phyloP scores from a whole-genome alignment of 495 filamentous ascomycete genomes.

The Cenococcum geophilum region DNA sequence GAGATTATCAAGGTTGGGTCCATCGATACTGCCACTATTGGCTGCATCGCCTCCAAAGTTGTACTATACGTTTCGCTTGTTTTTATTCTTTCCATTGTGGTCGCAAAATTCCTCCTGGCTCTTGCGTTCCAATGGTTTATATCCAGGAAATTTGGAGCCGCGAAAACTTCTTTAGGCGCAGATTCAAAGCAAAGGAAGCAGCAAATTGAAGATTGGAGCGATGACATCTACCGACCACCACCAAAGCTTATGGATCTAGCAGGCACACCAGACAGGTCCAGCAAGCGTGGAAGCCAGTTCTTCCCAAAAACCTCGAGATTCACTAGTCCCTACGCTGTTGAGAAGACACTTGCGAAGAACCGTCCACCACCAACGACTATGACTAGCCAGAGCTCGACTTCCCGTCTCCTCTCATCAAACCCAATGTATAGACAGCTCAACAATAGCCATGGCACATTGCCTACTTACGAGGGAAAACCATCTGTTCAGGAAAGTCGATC shows the following conservation, averaged over 20 bases:
- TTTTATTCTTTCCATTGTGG: constrained; percentile 87
- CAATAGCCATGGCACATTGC: constrained; percentile 59
- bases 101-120: constrained; percentile 83
- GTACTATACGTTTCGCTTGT: constrained; percentile 91
- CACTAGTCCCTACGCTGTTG: constrained; percentile 80
- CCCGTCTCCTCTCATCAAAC: constrained; percentile 64
- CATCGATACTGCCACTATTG: constrained; percentile 92
- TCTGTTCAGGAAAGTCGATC: constrained; percentile 44
- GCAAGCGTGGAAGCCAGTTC: constrained; percentile 77
- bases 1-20: constrained; percentile 94
- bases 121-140: constrained; percentile 94
- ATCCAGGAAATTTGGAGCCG: constrained; percentile 69
- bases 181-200: constrained; percentile 75
- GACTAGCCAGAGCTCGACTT: constrained; percentile 80
- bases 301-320: constrained; percentile 85
- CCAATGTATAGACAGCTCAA: constrained; percentile 63
- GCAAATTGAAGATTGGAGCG: constrained; percentile 97
- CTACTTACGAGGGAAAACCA: constrained; percentile 37
- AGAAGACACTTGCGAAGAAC: constrained; percentile 48
- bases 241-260: constrained; percentile 68
- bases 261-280: constrained; percentile 53
- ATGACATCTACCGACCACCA: constrained; percentile 91
- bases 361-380: constrained; percentile 75
- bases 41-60: constrained; percentile 95
- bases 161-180: constrained; percentile 60